These are phyloP conservation scores for Lycium ferocissimum DNA, from an alignment of 257 asterid genomes.

Conservation along the genomic window DNA sequence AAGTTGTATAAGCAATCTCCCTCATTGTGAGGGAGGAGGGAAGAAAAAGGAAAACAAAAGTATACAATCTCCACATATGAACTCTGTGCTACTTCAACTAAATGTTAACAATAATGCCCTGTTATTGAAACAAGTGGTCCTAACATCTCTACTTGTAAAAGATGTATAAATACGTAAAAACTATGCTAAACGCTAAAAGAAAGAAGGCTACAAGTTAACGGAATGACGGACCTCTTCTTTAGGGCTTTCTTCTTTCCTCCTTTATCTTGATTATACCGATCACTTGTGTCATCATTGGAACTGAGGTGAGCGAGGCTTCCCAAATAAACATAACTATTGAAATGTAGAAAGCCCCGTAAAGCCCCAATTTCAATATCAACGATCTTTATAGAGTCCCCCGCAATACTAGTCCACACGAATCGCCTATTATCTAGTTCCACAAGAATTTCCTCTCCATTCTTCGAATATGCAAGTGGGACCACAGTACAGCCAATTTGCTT, in stretches of 20 bases:
- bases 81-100: neutral
- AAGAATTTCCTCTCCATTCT: neutral
- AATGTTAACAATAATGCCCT: no score
- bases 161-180: neutral
- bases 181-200: neutral
- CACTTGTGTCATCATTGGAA: neutral
- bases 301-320: neutral
- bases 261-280: neutral
- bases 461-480: neutral
- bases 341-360: neutral
- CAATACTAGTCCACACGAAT: neutral
- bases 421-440: neutral
- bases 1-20: neutral
- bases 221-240: neutral
- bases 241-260: neutral
- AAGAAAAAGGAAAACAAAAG: neutral
- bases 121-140: neutral
- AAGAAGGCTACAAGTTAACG: neutral
- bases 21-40: neutral
- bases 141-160: neutral
- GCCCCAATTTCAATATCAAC: neutral
- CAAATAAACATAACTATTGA: constrained; percentile 1
- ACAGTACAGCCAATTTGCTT: neutral
- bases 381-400: neutral
- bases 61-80: neutral